These are phyloP conservation scores for Calonectria hawksworthii DNA, from an alignment of 2,329 filamentous ascomycete genomes.

Conservation along the genomic window DNA sequence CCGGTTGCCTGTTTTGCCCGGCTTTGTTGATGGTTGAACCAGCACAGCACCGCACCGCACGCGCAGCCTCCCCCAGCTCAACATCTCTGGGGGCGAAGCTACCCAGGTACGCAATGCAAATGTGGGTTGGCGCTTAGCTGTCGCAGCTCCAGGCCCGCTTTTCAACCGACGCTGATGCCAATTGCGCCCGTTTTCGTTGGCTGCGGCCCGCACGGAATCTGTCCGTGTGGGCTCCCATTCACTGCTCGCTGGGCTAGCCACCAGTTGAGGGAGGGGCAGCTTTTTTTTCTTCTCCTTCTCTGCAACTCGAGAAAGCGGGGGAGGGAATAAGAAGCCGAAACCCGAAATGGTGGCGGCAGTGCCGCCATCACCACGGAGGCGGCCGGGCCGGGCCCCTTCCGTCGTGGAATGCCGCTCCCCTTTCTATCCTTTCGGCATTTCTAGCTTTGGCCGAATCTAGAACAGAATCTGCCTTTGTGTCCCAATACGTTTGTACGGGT, in stretches of 20 bases:
- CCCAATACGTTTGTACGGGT: neutral
- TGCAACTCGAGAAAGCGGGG: neutral
- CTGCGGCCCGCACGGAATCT: conserved; percentile 35
- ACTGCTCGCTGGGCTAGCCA: neutral
- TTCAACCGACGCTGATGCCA: conserved; percentile 38
- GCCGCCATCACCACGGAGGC: neutral
- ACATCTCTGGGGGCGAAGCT: conserved; percentile 8
- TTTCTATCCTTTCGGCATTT: neutral
- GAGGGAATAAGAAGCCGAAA: conserved; percentile 5
- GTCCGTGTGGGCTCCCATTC: conserved; percentile 24
- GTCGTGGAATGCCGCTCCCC: neutral
- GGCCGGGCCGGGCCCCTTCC: neutral
- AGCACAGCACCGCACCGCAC: neutral
- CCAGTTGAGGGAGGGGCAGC: neutral
- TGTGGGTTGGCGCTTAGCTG: conserved; percentile 2
- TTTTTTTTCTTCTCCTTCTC: neutral
- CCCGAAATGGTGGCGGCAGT: neutral
- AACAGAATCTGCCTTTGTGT: neutral
- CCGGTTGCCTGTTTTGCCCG: neutral
- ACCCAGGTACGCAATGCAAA: conserved; percentile 9
- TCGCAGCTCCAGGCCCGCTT: conserved; percentile 13
- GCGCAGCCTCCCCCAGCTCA: conserved; percentile 13
- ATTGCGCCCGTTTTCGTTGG: conserved; percentile 43
- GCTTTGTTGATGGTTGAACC: conserved; percentile 22
- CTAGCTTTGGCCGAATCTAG: neutral